Percentiles rank a stretch among this genome's conserved stretches.
Evolutionary conservation across 2,329 filamentous ascomycete species (phyloP).

Genomic region (Cladosporium sp.): DNA sequence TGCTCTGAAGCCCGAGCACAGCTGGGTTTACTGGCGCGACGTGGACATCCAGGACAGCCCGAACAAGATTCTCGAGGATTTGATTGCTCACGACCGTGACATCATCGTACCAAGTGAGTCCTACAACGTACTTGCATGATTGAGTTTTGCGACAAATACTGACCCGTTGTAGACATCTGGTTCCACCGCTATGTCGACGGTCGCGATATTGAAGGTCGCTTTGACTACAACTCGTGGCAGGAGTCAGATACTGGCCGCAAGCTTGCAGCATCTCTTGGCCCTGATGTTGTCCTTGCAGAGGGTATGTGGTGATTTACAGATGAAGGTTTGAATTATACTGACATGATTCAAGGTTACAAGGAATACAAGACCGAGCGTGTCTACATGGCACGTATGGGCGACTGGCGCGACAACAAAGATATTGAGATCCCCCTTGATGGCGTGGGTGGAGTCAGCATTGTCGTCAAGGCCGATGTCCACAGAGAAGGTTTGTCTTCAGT

Average conservation of each 20-base stretch:
- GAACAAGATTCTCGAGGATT: constrained; percentile 85
- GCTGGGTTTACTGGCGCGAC: constrained; percentile 98
- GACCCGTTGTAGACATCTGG: constrained; percentile 74
- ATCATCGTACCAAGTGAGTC: constrained; percentile 89
- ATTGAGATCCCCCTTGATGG: constrained; percentile 91
- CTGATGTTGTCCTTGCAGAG: constrained; percentile 84
- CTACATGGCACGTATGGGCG: constrained; percentile 88
- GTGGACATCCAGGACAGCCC: constrained; percentile 95
- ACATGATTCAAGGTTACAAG: constrained; percentile 70
- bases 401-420: constrained; percentile 90
- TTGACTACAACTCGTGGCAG: constrained; percentile 99
- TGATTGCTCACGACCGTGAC: constrained; percentile 90
- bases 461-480: constrained; percentile 97
- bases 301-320: constrained; percentile 51
- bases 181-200: constrained; percentile 84
- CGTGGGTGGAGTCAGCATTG: constrained; percentile 93
- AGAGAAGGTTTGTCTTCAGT: constrained; percentile 68
- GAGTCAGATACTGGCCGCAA: constrained; percentile 84
- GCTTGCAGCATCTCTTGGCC: constrained; percentile 71
- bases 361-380: constrained; percentile 87
- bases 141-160: constrained; percentile 21
- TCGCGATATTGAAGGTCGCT: constrained; percentile 88
- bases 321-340: neutral
- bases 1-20: constrained; percentile 88
- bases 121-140: neutral